Evolutionary conservation across 768 basidiomycete species (phyloP).

Genomic region (Mycena vulgaris): DNA sequence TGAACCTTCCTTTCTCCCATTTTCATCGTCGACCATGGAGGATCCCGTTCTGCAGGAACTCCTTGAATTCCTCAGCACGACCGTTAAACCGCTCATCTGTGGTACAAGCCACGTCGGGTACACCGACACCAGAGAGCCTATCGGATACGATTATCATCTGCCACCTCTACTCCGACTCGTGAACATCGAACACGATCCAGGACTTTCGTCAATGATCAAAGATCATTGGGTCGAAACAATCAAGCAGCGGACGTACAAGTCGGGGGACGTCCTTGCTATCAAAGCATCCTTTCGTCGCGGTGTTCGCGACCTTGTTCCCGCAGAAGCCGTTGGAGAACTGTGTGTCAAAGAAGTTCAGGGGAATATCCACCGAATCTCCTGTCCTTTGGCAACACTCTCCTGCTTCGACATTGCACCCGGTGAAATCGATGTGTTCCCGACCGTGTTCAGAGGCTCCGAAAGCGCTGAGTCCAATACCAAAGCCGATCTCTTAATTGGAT

Average conservation of each 20-base stretch:
- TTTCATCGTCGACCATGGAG: too few species aligned
- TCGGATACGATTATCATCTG: conserved; percentile 28
- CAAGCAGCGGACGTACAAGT: background rate
- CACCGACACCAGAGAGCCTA: conserved; percentile 6
- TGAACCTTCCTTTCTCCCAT: too few species aligned
- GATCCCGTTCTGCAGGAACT: too few species aligned
- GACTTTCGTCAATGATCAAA: background rate
- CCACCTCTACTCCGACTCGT: background rate
- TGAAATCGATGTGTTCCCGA: background rate
- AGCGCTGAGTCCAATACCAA: background rate
- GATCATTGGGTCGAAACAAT: background rate
- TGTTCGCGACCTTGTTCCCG: background rate
- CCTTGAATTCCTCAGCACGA: background rate
- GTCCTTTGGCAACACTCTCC: conserved; percentile 13
- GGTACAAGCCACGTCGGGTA: background rate
- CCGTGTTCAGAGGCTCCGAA: background rate
- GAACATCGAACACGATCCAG: background rate
- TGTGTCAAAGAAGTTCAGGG: background rate
- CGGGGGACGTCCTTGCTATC: background rate
- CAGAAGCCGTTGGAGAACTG: background rate
- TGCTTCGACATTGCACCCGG: conserved; percentile 17
- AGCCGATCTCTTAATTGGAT: conserved; percentile 12
- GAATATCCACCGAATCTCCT: background rate
- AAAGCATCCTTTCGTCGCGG: background rate
- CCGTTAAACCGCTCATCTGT: background rate